Base-by-base conservation (phyloP, 78 protist species). In the Bigelowiella natans region DNA sequence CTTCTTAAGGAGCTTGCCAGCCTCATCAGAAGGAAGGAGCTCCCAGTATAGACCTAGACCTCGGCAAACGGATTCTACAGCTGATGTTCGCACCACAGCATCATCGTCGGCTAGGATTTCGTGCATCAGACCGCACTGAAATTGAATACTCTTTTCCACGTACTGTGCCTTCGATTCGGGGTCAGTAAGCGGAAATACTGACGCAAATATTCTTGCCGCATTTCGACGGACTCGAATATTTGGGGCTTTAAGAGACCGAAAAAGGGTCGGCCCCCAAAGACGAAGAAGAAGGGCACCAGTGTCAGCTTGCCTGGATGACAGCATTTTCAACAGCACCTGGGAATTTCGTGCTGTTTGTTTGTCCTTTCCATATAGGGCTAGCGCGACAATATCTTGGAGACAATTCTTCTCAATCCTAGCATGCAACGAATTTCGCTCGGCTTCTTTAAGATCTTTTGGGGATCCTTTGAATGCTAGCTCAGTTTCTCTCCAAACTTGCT, bases 21-120 rank as follows among this genome's bases (percentile, higher is more conserved):
- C 39, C 29, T 82, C 90, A 0, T 36, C 11, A 0, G 88, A 34
- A 18, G 96, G 96, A 26, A 94, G 89, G 0, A 94, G 39, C 89
- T 94, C 96, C 96, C 96, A 94, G 87, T 86, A 94, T 28, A 90
- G 82, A 0, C 87, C 11, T 0, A 94, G 88, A 0, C 92, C n/a
- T 0, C 73, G 83, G 2, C 92, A 39, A 2, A 88, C 51, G 0
- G 95, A 94, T 0, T 93, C 39, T 0, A 94, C 86, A 0, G 94
- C 94, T 1, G 85, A 37, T 0, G 30, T 64, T 2, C 96, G 90
- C 0, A 94, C 96, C 1, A 36, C 28, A 2, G 36, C 82, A 0
- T 82, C 36, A 0, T 93, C 90, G 51, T 94, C 96, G 29, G 31
- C 39, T 31, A 94, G 38, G 18, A 94, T 39, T 7, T 88, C 87